A percentile compares a stretch with the other conserved stretches of the same genome.
Conservation (phyloP, 1,284 basidiomycete genomes). For the Ceratobasidium sp. region DNA sequence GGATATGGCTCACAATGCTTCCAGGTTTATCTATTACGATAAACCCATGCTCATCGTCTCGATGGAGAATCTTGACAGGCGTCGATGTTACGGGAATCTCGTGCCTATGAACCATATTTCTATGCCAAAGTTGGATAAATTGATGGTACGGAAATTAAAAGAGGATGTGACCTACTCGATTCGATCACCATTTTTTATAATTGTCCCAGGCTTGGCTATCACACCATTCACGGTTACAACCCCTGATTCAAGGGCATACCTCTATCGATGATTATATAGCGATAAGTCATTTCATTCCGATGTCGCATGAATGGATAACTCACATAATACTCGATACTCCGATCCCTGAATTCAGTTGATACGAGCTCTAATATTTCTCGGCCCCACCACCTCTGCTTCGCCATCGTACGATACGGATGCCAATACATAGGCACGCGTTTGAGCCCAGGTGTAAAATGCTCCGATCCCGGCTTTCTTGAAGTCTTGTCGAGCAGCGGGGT, state of each 20-base stretch:
- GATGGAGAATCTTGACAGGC: slow-evolving; percentile 79
- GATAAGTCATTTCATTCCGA: slow-evolving; percentile 29
- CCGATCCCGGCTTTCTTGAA: neutral
- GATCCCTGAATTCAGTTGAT: slow-evolving; percentile 88
- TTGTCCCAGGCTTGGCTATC: slow-evolving; percentile 76
- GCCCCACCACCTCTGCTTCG: slow-evolving; percentile 88
- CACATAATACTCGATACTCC: slow-evolving; percentile 92
- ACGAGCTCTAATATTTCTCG: slow-evolving; percentile 85
- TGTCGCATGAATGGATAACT: slow-evolving; percentile 48
- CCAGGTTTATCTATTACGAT: slow-evolving; percentile 96
- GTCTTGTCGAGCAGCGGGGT: slow-evolving; percentile 20
- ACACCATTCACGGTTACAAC: slow-evolving; percentile 93
- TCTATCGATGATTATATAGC: slow-evolving; percentile 58
- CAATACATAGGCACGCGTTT: slow-evolving; percentile 41
- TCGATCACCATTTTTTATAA: slow-evolving; percentile 87
- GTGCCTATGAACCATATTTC: slow-evolving; percentile 93
- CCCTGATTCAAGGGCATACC: slow-evolving; percentile 91
- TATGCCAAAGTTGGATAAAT: no score
- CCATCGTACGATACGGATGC: slow-evolving; percentile 75
- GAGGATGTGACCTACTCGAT: slow-evolving; percentile 89
- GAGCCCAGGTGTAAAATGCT: slow-evolving; percentile 32
- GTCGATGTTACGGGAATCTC: slow-evolving; percentile 93
- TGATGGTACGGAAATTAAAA: no score
- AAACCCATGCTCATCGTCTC: slow-evolving; percentile 80
- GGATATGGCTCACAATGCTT: slow-evolving; percentile 72